Evolutionary conservation across 2,329 filamentous ascomycete genomes (phyloP), one percentile per base, ranked within the genome.

Genomic region (Aureobasidium melanogenum): DNA sequence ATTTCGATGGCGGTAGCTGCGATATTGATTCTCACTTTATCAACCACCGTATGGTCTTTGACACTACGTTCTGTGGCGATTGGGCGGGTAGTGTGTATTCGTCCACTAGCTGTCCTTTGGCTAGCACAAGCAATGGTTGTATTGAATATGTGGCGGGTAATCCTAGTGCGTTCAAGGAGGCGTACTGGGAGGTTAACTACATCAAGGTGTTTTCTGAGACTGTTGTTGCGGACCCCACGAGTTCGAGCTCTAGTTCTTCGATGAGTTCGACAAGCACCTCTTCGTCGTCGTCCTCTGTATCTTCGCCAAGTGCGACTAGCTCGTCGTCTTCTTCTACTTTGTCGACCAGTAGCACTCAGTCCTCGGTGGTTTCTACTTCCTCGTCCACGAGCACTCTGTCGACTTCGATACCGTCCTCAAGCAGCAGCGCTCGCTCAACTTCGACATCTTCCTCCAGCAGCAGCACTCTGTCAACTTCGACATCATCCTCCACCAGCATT

Each of bases 21-120:
- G 65, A 74, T 39, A 71, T 76, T 57, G 59, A 70, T 62, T 55
- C 58, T 14, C 63, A 70, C 17, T 74, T 77, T 67, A 67, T 51
- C 2, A 64, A 74, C 50, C 70, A 74, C 50, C 61, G 68, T 14
- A 76, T 82, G 28, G 84, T 82, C 7, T 91, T 95, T 79, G 94
- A 94, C 74, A 76, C 76, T 26, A 80, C 69, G 19, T 72, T 72
- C 55, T 73, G 71, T 60, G 71, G 71, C 24, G 63, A 66, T 63
- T 67, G 66, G 66, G 66, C 66, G 12, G 66, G 66, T 9, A 41
- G 38, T 14, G 59, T 63, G 9, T 67, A 64, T 51, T 26, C 30
- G 9, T 8, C 32, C 8, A 58, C 62, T 5, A 57, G 47, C 4
- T 64, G 54, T 50, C 56, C 63, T 5, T 61, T 61, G 47, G 66